Conservation (phyloP, 495 filamentous ascomycete species). For the Trichoderma parareesei region DNA sequence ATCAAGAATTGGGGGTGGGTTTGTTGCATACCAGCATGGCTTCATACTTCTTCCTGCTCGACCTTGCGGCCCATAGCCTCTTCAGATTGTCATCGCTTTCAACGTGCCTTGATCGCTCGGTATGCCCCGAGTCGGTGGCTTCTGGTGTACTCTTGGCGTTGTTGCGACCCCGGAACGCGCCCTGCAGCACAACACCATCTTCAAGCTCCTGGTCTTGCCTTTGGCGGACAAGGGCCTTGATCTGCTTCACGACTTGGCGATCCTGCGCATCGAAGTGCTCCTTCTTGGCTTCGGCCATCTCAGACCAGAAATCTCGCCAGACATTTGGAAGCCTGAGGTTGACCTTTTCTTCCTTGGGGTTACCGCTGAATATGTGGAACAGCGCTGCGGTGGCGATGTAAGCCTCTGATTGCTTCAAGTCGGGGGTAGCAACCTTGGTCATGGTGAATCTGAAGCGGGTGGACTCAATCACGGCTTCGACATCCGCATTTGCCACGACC, state of each 20-base stretch:
- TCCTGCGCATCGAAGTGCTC: conserved; percentile 60
- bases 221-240: conserved; percentile 53
- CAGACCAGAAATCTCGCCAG: conserved; percentile 82
- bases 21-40: conserved; percentile 41
- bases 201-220: conserved; percentile 51
- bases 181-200: conserved; percentile 66
- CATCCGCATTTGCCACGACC: conserved; percentile 27
- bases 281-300: conserved; percentile 63
- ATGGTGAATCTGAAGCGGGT: conserved; percentile 55
- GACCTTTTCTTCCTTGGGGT: conserved; percentile 75
- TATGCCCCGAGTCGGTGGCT: conserved; percentile 31
- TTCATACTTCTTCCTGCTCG: conserved; percentile 49
- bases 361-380: conserved; percentile 69
- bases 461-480: conserved; percentile 36
- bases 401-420: conserved; percentile 71
- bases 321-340: conserved; percentile 66
- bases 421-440: conserved; percentile 65
- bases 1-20: conserved; percentile 1
- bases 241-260: conserved; percentile 50
- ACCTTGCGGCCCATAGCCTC: conserved; percentile 64
- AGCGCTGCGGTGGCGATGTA: conserved; percentile 76
- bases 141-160: conserved; percentile 39
- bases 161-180: conserved; percentile 60
- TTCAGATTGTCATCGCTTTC: conserved; percentile 40
- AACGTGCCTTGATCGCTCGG: conserved; percentile 28